A percentile compares a stretch with the other conserved stretches of the same genome.
Evolutionary conservation across 1,139 yeast genomes (phyloP).

Genomic region (Pichia kudriavzevii): DNA sequence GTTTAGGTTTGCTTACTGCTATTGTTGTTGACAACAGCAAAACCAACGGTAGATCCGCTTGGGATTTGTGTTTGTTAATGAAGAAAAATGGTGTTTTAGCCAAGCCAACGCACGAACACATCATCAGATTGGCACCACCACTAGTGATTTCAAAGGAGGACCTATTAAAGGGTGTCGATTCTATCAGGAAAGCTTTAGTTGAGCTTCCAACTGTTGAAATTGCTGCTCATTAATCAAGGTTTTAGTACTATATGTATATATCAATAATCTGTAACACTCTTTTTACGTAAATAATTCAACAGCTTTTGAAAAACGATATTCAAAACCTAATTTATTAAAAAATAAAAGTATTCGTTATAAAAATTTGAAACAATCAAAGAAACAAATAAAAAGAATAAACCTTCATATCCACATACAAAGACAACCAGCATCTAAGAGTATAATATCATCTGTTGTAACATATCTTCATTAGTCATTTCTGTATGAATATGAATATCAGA

Average conservation of each 20-base stretch:
- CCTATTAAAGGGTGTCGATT: constrained; percentile 68
- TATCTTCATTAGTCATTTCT: too few species aligned
- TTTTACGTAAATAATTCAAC: not conserved
- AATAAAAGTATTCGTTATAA: too few species aligned
- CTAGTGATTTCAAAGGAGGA: constrained; percentile 86
- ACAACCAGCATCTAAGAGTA: too few species aligned
- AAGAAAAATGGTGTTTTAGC: constrained; percentile 86
- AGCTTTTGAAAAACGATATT: not conserved
- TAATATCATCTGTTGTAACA: too few species aligned
- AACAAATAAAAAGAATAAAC: not conserved
- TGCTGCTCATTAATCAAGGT: constrained; percentile 37
- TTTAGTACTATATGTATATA: too few species aligned
- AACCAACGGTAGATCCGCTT: constrained; percentile 87
- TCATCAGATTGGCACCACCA: constrained; percentile 95
- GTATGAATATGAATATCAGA: too few species aligned
- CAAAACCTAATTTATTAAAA: too few species aligned
- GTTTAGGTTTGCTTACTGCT: constrained; percentile 83
- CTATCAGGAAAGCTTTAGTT: constrained; percentile 55
- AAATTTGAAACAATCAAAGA: not conserved
- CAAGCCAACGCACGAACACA: constrained; percentile 94
- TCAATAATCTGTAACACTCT: too few species aligned
- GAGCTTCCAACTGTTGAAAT: constrained; percentile 51
- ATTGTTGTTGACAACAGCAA: constrained; percentile 81
- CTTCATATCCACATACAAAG: constrained; percentile 10
- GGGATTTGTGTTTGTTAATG: constrained; percentile 92